Evolutionary conservation across 208 protist species (phyloP).

Genomic region (Wallacemonas rigidus): DNA sequence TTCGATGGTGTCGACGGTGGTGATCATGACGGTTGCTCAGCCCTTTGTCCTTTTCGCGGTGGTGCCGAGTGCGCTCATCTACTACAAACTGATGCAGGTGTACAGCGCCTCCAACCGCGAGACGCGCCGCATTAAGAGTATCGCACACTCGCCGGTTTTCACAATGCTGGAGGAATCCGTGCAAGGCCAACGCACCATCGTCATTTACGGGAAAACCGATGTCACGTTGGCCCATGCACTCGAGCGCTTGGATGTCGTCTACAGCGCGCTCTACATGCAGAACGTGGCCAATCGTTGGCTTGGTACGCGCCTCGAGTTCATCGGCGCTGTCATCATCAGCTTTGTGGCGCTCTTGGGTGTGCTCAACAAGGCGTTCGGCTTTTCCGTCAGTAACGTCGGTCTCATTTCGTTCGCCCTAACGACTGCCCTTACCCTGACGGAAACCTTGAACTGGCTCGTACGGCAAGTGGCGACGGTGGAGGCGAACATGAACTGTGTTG

Average conservation of each 20-base stretch:
- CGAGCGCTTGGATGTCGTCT: constrained; percentile 54
- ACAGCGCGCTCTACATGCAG: constrained; percentile 50
- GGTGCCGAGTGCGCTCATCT: constrained; percentile 63
- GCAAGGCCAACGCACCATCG: constrained; percentile 84
- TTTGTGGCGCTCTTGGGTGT: constrained; percentile 56
- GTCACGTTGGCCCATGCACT: constrained; percentile 39
- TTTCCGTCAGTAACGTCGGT: constrained; percentile 30
- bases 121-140: constrained; percentile 83
- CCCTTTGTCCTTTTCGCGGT: constrained; percentile 52
- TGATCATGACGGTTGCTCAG: constrained; percentile 47
- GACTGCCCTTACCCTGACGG: constrained; percentile 59
- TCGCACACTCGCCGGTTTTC: constrained; percentile 93
- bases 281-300: constrained; percentile 88
- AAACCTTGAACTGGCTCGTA: constrained; percentile 61
- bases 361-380: constrained; percentile 30
- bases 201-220: constrained; percentile 51
- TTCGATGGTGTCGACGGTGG: constrained; percentile 51
- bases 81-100: constrained; percentile 90
- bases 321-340: constrained; percentile 76
- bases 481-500: constrained; percentile 85
- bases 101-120: constrained; percentile 89
- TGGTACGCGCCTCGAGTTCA: constrained; percentile 82
- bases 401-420: constrained; percentile 72
- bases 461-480: constrained; percentile 56
- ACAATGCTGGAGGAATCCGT: constrained; percentile 92